phyloP scores from a whole-genome alignment of 2,329 filamentous ascomycete genomes.

The Nemania sp. region DNA sequence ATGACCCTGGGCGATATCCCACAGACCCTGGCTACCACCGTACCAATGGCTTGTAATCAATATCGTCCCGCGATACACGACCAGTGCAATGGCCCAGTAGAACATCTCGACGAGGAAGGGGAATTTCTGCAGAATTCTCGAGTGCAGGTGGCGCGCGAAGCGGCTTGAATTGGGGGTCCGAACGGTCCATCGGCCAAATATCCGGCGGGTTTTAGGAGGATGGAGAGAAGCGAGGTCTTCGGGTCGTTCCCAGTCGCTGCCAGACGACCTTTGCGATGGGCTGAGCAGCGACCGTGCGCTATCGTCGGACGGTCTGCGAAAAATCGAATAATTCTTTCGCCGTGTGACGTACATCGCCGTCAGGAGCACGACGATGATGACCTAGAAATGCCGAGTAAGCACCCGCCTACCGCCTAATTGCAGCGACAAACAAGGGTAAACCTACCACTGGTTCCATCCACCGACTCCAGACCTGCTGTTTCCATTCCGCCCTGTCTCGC shows the following conservation, averaged over 20 bases:
- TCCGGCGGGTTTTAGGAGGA: conserved; percentile 36
- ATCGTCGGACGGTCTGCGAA: conserved; percentile 27
- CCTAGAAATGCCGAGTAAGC: conserved; percentile 29
- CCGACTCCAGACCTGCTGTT: conserved; percentile 31
- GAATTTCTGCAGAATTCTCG: conserved; percentile 62
- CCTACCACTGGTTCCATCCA: conserved; percentile 32
- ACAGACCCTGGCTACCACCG: conserved; percentile 50
- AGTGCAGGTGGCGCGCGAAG: conserved; percentile 61
- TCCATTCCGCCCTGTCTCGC: conserved; percentile 30
- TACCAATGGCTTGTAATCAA: conserved; percentile 54
- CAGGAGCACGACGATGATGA: conserved; percentile 44
- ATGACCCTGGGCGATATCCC: conserved; percentile 50
- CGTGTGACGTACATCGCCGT: conserved; percentile 44
- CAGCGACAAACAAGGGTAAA: neutral
- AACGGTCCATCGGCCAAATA: conserved; percentile 39
- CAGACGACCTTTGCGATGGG: conserved; percentile 29
- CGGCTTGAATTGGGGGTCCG: conserved; percentile 60
- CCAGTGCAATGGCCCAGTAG: conserved; percentile 69
- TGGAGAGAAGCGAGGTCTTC: conserved; percentile 24
- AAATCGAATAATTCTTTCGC: conserved; percentile 42
- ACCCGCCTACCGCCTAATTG: neutral
- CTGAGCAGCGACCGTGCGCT: conserved; percentile 28
- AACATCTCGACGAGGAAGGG: conserved; percentile 75
- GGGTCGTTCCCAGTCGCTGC: conserved; percentile 27
- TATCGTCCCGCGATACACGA: conserved; percentile 64